A percentile compares a stretch with the other conserved stretches of the same genome.
Evolutionary conservation across 2,329 filamentous ascomycete species (phyloP).

Genomic region (Paraphoma sp.): DNA sequence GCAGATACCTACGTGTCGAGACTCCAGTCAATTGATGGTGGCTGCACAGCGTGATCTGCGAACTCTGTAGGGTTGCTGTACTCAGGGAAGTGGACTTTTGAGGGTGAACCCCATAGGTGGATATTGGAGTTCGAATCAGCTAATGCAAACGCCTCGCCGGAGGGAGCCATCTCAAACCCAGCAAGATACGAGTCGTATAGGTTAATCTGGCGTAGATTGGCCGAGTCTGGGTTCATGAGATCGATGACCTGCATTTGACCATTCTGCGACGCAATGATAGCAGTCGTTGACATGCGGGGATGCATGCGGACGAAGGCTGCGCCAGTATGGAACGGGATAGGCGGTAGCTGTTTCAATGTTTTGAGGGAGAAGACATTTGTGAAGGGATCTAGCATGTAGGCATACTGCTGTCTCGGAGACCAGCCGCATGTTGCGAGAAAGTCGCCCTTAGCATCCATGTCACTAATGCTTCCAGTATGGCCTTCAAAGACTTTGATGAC

Average conservation of each 20-base stretch:
- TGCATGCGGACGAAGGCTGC: slow-evolving; percentile 97
- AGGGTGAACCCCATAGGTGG: slow-evolving; percentile 86
- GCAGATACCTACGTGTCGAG: slow-evolving; percentile 67
- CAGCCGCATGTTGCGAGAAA: slow-evolving; percentile 95
- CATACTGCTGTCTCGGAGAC: slow-evolving; percentile 79
- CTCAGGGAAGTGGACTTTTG: slow-evolving; percentile 87
- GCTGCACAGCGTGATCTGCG: slow-evolving; percentile 67
- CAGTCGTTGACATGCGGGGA: slow-evolving; percentile 91
- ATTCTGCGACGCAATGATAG: slow-evolving; percentile 88
- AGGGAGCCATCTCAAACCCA: slow-evolving; percentile 85
- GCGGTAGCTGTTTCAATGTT: slow-evolving; percentile 83
- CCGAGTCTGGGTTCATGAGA: slow-evolving; percentile 89
- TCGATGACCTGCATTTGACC: slow-evolving; percentile 97
- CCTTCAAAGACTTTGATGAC: slow-evolving; percentile 89
- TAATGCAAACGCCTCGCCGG: slow-evolving; percentile 83
- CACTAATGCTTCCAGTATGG: slow-evolving; percentile 86
- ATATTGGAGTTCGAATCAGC: slow-evolving; percentile 80
- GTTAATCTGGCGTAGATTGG: slow-evolving; percentile 83
- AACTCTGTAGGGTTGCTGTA: slow-evolving; percentile 78
- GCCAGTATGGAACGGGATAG: slow-evolving; percentile 89
- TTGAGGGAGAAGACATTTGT: slow-evolving; percentile 97
- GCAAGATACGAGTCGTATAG: slow-evolving; percentile 73
- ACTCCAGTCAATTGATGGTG: slow-evolving; percentile 71
- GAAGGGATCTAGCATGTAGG: slow-evolving; percentile 86
- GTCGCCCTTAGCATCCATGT: slow-evolving; percentile 97